phyloP scores from a whole-genome alignment of 2,329 filamentous ascomycete species.

The Exutisphaerella laricina region DNA sequence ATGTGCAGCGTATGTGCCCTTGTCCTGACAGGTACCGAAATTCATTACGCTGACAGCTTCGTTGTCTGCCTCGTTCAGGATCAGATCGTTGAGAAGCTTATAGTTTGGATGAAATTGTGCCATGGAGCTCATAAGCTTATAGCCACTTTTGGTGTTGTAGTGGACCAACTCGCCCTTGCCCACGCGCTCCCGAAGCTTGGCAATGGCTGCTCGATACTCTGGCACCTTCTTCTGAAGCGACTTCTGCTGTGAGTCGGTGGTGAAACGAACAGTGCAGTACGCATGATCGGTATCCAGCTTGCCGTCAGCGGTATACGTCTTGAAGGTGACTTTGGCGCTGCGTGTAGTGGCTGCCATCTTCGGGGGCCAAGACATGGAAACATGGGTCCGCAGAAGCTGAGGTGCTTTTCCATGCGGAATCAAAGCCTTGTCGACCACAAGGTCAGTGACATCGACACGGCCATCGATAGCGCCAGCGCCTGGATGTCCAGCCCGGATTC shows the following conservation, averaged over 20 bases:
- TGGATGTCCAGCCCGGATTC: background rate
- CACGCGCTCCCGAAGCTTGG: background rate
- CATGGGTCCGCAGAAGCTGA: constrained; percentile 2
- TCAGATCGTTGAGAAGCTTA: constrained; percentile 1
- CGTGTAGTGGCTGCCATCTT: background rate
- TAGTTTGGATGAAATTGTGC: constrained; percentile 10
- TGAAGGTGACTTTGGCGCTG: background rate
- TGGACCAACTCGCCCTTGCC: background rate
- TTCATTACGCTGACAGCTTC: constrained; percentile 3
- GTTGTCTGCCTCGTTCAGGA: constrained; percentile 2
- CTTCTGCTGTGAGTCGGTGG: background rate
- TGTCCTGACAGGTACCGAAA: background rate
- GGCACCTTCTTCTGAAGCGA: constrained; percentile 1
- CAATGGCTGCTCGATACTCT: background rate
- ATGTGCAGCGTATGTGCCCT: constrained; percentile 5
- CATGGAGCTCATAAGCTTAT: constrained; percentile 9
- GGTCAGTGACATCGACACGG: constrained; percentile 6
- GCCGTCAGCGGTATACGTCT: background rate
- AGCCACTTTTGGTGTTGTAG: constrained; percentile 6
- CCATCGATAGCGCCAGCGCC: background rate
- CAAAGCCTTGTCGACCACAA: constrained; percentile 8
- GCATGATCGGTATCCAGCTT: constrained; percentile 6
- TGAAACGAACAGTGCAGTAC: constrained; percentile 9
- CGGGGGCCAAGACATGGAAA: background rate
- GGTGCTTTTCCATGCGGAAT: constrained; percentile 1